Percentiles rank a stretch among this genome's conserved stretches.
phyloP scores from a whole-genome alignment of 805 yeast species.

The Zygosaccharomyces pseudorouxii region DNA sequence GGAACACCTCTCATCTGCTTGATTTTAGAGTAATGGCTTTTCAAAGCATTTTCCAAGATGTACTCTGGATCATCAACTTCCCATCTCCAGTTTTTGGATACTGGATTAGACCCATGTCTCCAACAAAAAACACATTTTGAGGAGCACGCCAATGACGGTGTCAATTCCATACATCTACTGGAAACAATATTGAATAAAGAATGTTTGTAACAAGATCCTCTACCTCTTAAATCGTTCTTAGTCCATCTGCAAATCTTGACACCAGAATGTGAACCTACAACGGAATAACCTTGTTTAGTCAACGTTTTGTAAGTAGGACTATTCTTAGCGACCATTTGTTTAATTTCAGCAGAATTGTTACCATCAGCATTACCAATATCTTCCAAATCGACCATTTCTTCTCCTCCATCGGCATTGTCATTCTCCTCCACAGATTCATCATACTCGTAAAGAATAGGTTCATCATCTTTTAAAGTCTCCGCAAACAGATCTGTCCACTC shows the following conservation, averaged over 20 bases:
- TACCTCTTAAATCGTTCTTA: constrained; percentile 85
- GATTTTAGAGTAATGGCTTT: constrained; percentile 86
- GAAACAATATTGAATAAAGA: constrained; percentile 89
- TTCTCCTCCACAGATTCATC: constrained; percentile 51
- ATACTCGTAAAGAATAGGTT: constrained; percentile 58
- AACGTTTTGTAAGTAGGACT: constrained; percentile 85
- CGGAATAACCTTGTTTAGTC: constrained; percentile 89
- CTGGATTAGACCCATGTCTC: constrained; percentile 97
- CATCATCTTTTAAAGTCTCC: constrained; percentile 62
- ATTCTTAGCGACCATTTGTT: constrained; percentile 84
- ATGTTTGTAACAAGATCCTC: constrained; percentile 91
- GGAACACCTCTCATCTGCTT: constrained; percentile 96
- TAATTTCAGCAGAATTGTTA: constrained; percentile 37
- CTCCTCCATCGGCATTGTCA: constrained; percentile 36
- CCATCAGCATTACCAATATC: constrained; percentile 61
- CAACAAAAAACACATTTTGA: constrained; percentile 95
- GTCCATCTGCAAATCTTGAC: constrained; percentile 97
- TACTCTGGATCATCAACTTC: constrained; percentile 85
- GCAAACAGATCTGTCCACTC: constrained; percentile 66
- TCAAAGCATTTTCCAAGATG: constrained; percentile 77
- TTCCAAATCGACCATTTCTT: constrained; percentile 70
- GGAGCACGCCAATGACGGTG: constrained; percentile 90
- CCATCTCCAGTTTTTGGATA: constrained; percentile 96
- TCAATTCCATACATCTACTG: constrained; percentile 92
- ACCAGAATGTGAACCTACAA: constrained; percentile 92